Evolutionary conservation across 1,284 basidiomycete genomes (phyloP).

Genomic region (Cryptococcus sp.): DNA sequence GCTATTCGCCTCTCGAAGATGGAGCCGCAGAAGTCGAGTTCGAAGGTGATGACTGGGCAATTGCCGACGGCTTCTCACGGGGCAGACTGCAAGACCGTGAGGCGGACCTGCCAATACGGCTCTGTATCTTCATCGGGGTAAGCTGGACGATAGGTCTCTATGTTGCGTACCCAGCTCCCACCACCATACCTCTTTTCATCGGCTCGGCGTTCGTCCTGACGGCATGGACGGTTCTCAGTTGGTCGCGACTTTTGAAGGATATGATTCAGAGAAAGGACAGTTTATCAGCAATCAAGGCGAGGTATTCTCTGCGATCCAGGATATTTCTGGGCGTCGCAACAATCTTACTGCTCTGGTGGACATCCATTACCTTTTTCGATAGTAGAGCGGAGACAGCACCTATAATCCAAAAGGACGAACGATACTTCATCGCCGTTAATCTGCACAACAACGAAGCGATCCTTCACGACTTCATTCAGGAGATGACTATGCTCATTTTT

Average conservation of each 20-base stretch:
- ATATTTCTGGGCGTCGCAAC: constrained; percentile 7
- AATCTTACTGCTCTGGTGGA: constrained; percentile 13
- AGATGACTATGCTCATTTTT: constrained; percentile 18
- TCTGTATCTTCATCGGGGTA: constrained; percentile 4
- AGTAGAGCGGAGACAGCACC: constrained; percentile 8
- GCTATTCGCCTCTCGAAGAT: no score
- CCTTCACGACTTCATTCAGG: constrained; percentile 16
- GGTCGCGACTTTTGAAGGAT: constrained; percentile 8
- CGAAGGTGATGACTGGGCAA: no score
- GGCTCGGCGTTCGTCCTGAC: constrained; percentile 8
- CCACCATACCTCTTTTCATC: constrained; percentile 30
- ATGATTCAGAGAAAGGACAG: constrained; percentile 2
- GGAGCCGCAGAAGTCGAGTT: no score
- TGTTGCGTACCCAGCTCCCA: constrained; percentile 30
- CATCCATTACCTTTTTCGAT: constrained; percentile 10
- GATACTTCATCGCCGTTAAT: constrained; percentile 34
- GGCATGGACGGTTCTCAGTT: constrained; percentile 16
- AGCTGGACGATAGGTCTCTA: constrained; percentile 8
- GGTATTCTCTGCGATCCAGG: constrained; percentile 1
- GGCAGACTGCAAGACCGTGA: no score
- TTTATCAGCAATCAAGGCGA: neutral
- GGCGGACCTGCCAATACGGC: no score
- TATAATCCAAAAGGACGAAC: constrained; percentile 2
- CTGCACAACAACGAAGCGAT: constrained; percentile 31
- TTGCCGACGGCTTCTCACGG: no score